Conservation (phyloP, 2,329 filamentous ascomycete genomes). For the Penicillium verrucosum region DNA sequence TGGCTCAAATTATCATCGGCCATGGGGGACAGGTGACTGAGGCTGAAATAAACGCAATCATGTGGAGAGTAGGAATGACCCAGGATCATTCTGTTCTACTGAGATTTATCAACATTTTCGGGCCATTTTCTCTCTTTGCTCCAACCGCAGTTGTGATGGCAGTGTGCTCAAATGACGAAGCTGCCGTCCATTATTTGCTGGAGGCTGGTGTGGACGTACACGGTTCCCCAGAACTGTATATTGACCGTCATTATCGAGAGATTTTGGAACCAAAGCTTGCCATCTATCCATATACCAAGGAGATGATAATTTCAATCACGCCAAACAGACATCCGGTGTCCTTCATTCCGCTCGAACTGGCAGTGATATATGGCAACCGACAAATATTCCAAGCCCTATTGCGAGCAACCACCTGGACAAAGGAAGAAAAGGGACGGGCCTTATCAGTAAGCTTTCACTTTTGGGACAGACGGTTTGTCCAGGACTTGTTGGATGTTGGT, state of each 20-base stretch:
- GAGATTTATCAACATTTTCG: background rate
- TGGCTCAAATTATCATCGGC: background rate
- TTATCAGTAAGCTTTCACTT: background rate
- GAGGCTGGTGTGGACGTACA: background rate
- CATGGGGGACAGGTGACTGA: background rate
- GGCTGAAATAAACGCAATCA: background rate
- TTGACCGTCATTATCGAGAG: background rate
- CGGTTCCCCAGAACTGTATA: background rate
- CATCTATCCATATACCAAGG: background rate
- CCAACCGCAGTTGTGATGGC: background rate
- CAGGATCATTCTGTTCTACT: background rate
- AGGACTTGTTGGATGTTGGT: background rate
- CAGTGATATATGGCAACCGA: background rate
- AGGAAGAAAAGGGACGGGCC: background rate
- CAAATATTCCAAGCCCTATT: background rate
- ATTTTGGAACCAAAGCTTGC: background rate
- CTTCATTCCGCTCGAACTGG: background rate
- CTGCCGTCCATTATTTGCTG: background rate
- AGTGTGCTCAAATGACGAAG: background rate
- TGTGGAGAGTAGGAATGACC: background rate
- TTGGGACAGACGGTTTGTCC: background rate
- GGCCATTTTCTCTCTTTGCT: background rate
- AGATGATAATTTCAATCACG: background rate
- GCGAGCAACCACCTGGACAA: background rate
- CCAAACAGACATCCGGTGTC: too few species aligned